These are phyloP conservation scores for Euphorbia lathyris DNA, from an alignment of 345 rosid species.

Conservation along the genomic window DNA sequence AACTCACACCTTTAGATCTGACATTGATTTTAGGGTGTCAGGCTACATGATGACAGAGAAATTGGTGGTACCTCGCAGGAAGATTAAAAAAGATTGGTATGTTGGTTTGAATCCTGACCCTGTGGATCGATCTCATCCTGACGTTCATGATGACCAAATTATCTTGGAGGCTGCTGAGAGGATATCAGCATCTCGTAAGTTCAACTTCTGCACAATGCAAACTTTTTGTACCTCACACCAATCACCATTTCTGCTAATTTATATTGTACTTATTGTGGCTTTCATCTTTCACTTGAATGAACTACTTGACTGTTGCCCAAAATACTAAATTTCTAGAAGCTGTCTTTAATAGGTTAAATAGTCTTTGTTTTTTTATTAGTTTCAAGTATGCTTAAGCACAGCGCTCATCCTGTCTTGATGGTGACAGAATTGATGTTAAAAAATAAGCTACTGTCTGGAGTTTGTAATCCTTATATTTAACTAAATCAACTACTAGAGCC, in stretches of 20 bases:
- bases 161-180: slow-evolving; percentile 56
- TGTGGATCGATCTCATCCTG: slow-evolving; percentile 92
- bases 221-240: background rate
- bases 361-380: background rate
- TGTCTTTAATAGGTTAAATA: background rate
- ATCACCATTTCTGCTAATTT: slow-evolving; percentile 1
- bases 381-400: background rate
- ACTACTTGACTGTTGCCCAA: background rate
- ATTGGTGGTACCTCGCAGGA: slow-evolving; percentile 86
- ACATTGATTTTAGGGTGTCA: slow-evolving; percentile 58
- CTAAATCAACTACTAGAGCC: background rate
- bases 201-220: slow-evolving; percentile 10
- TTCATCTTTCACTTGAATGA: background rate
- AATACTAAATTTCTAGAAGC: background rate
- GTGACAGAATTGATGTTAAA: background rate
- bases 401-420: background rate
- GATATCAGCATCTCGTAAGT: slow-evolving; percentile 56
- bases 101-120: slow-evolving; percentile 85
- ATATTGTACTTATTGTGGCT: background rate
- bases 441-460: background rate
- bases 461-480: background rate
- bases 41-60: slow-evolving; percentile 97
- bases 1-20: background rate
- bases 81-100: slow-evolving; percentile 83
- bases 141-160: slow-evolving; percentile 73